phyloP scores from a whole-genome alignment of 1,139 yeast species.

The Scheffersomyces parashehatae region DNA sequence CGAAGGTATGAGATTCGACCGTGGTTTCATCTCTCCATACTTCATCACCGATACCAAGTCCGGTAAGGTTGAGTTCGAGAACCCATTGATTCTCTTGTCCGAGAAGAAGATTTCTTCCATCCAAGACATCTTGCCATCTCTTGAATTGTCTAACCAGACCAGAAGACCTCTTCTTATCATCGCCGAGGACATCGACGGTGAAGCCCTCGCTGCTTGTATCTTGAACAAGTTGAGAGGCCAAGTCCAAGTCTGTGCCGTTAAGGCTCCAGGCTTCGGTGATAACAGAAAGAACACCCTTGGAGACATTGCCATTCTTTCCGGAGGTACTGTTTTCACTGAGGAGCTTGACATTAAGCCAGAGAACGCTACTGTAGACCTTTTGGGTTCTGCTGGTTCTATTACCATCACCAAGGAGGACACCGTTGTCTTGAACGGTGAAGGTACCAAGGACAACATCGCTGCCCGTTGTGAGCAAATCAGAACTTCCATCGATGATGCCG shows the following conservation, averaged over 20 bases:
- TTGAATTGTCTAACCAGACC: conserved; percentile 90
- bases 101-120: conserved; percentile 95
- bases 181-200: conserved; percentile 98
- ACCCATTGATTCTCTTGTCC: conserved; percentile 84
- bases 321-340: conserved; percentile 98
- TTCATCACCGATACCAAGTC: conserved; percentile 95
- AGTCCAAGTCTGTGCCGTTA: conserved; percentile 97
- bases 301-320: conserved; percentile 94
- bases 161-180: conserved; percentile 94
- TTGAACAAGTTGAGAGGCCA: conserved; percentile 98
- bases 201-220: conserved; percentile 98
- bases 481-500: conserved; percentile 68
- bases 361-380: conserved; percentile 85
- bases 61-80: conserved; percentile 96
- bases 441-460: conserved; percentile 82
- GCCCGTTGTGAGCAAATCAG: conserved; percentile 97
- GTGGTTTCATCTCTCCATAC: conserved; percentile 98
- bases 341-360: conserved; percentile 98
- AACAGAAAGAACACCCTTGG: conserved; percentile 98
- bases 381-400: conserved; percentile 92
- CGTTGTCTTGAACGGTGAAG: conserved; percentile 93
- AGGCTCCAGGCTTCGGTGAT: conserved; percentile 99
- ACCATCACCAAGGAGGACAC: conserved; percentile 98
- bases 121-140: conserved; percentile 90
- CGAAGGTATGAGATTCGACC: conserved; percentile 99